A percentile compares a stretch with the other conserved stretches of the same genome.
Conservation (phyloP, 2,329 filamentous ascomycete genomes). For the Pseudohalonectria lignicola region DNA sequence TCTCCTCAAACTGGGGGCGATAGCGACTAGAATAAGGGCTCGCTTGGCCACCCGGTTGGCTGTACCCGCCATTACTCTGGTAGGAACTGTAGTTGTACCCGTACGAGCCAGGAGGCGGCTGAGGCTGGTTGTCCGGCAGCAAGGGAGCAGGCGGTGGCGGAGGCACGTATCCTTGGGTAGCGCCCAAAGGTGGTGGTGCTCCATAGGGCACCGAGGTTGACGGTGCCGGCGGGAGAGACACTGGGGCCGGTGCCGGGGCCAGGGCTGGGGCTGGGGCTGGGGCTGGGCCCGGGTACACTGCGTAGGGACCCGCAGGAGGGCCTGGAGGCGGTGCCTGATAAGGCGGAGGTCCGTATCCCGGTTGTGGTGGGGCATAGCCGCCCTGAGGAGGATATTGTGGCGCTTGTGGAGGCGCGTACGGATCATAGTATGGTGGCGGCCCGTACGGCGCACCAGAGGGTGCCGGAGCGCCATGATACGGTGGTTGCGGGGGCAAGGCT, state of each 20-base stretch:
- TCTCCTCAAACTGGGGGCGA: conserved; percentile 34
- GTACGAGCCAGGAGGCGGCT: conserved; percentile 8
- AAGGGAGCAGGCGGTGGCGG: background rate
- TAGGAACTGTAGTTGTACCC: conserved; percentile 12
- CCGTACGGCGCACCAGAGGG: background rate
- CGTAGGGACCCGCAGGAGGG: no score
- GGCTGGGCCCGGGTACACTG: no score
- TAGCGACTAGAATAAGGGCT: conserved; percentile 29
- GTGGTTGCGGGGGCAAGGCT: no score
- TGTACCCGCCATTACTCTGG: conserved; percentile 10
- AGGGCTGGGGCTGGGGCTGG: no score
- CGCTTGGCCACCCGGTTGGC: conserved; percentile 5
- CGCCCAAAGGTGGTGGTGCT: no score
- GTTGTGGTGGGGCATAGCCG: background rate
- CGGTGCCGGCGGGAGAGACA: no score
- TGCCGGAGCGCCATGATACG: no score
- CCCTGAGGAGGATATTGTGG: background rate
- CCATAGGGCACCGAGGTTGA: no score
- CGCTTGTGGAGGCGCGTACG: conserved; percentile 5
- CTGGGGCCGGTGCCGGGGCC: no score
- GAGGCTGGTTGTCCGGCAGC: conserved; percentile 2
- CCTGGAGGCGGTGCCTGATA: conserved; percentile 3
- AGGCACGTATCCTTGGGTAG: no score
- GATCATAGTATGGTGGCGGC: conserved; percentile 10
- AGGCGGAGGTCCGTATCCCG: no score